Evolutionary conservation across 805 yeast genomes (phyloP).

Genomic region (Wickerhamiella bombiphila): DNA sequence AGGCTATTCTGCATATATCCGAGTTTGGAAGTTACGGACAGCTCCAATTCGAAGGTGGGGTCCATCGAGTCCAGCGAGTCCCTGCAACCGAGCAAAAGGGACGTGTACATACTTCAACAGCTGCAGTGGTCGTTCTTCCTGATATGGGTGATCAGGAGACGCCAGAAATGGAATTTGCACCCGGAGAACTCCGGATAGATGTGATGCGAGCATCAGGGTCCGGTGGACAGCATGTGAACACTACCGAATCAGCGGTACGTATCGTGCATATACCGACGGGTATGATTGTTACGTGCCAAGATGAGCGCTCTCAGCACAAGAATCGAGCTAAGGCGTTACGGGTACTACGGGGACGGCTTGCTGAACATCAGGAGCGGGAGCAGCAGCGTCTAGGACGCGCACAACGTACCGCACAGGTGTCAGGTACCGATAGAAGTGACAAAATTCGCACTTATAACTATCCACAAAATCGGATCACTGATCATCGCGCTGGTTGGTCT

Average conservation of each 20-base stretch:
- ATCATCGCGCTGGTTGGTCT: constrained; percentile 75
- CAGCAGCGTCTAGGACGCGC: constrained; percentile 50
- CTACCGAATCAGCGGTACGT: constrained; percentile 93
- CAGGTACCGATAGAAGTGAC: constrained; percentile 80
- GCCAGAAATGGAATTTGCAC: constrained; percentile 57
- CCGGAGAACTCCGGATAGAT: constrained; percentile 82
- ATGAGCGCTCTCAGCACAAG: constrained; percentile 86
- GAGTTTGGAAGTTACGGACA: constrained; percentile 62
- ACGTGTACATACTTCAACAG: constrained; percentile 86
- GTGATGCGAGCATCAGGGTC: constrained; percentile 97
- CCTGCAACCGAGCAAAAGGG: constrained; percentile 93
- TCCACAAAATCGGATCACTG: constrained; percentile 86
- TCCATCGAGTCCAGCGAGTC: constrained; percentile 86
- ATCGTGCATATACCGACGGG: constrained; percentile 87
- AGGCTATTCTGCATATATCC: constrained; percentile 61
- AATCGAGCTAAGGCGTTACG: constrained; percentile 87
- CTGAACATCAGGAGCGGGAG: constrained; percentile 58
- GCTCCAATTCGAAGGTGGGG: constrained; percentile 80
- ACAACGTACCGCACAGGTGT: constrained; percentile 67
- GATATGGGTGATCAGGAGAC: constrained; percentile 33
- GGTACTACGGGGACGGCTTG: constrained; percentile 67
- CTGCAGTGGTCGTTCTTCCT: constrained; percentile 89
- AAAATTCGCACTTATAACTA: constrained; percentile 88
- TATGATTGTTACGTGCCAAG: constrained; percentile 77
- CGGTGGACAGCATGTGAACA: constrained; percentile 97